Conservation (phyloP, 108 stramenopile species). For the Cylindrotheca closterium region DNA sequence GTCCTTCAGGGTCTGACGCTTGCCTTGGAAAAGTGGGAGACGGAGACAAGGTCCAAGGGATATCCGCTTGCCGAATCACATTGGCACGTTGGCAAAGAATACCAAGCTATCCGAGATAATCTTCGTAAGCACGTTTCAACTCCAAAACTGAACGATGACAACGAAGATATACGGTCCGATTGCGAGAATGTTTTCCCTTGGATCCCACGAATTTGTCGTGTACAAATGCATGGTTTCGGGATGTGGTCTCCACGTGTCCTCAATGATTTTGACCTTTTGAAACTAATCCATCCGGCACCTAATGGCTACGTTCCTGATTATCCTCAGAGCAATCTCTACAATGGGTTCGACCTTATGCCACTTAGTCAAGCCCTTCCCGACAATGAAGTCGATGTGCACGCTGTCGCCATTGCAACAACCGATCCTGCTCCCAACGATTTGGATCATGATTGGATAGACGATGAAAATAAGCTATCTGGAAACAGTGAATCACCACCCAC, state of each 20-base stretch:
- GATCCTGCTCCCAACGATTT: slow-evolving; percentile 7
- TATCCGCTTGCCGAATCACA: slow-evolving; percentile 63
- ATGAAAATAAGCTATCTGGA: background rate
- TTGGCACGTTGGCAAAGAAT: slow-evolving; percentile 63
- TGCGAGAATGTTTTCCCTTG: slow-evolving; percentile 25
- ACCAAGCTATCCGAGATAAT: slow-evolving; percentile 49
- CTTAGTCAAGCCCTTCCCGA: slow-evolving; percentile 37
- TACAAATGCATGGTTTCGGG: slow-evolving; percentile 18
- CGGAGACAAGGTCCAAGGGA: slow-evolving; percentile 35
- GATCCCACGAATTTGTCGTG: slow-evolving; percentile 21
- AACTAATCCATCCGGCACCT: slow-evolving; percentile 31
- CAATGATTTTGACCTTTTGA: slow-evolving; percentile 33
- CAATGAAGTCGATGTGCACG: slow-evolving; percentile 59
- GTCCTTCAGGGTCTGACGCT: slow-evolving; percentile 52
- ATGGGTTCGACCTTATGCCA: slow-evolving; percentile 52
- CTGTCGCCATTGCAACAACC: slow-evolving; percentile 35
- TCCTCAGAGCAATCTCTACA: slow-evolving; percentile 36
- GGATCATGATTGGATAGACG: slow-evolving; percentile 13
- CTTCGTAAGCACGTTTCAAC: slow-evolving; percentile 15
- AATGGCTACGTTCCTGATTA: slow-evolving; percentile 35
- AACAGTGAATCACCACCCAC: slow-evolving; percentile 3
- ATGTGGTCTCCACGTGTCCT: background rate
- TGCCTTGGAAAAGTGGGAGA: slow-evolving; percentile 60
- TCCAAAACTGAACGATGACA: slow-evolving; percentile 31
- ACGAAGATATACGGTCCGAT: slow-evolving; percentile 15